phyloP scores from a whole-genome alignment of 2,329 filamentous ascomycete species.

The Zalaria sp. region DNA sequence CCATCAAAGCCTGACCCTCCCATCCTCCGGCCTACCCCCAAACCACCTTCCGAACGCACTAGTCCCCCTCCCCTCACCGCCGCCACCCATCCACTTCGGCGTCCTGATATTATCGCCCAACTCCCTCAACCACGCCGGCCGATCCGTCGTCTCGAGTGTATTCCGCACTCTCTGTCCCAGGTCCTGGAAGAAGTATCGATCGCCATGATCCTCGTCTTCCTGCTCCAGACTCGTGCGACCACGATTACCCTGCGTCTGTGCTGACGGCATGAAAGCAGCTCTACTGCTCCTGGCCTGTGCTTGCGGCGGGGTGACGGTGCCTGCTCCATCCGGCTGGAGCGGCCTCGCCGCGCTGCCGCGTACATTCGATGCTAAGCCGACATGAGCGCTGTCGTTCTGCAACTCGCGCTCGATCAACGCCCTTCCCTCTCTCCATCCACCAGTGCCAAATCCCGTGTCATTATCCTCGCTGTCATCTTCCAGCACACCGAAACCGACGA shows the following conservation, averaged over 20 bases:
- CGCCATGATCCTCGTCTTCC: slow-evolving; percentile 47
- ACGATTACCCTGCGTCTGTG: slow-evolving; percentile 8
- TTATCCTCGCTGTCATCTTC: slow-evolving; percentile 60
- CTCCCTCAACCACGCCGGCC: slow-evolving; percentile 70
- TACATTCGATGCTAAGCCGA: slow-evolving; percentile 15
- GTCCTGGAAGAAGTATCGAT: slow-evolving; percentile 63
- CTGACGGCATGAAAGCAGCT: not conserved
- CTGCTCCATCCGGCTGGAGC: not conserved
- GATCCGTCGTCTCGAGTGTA: slow-evolving; percentile 71
- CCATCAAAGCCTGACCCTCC: not conserved
- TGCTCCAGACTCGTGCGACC: slow-evolving; percentile 4
- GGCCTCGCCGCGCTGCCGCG: slow-evolving; percentile 6
- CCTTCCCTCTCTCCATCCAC: slow-evolving; percentile 81
- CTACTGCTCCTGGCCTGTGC: slow-evolving; percentile 1
- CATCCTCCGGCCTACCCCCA: slow-evolving; percentile 16
- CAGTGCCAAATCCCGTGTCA: slow-evolving; percentile 54
- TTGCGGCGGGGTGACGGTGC: slow-evolving; percentile 3
- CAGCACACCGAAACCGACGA: slow-evolving; percentile 66
- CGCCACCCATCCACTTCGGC: slow-evolving; percentile 65
- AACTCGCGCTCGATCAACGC: slow-evolving; percentile 78
- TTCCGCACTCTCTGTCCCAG: slow-evolving; percentile 81
- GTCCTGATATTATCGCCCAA: slow-evolving; percentile 55
- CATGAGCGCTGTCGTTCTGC: slow-evolving; percentile 24
- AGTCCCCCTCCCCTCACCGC: slow-evolving; percentile 8
- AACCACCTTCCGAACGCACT: slow-evolving; percentile 17